Evolutionary conservation across 2,329 filamentous ascomycete genomes (phyloP), one percentile per base, ranked within the genome.

Genomic region (Aureobasidium pullulans): DNA sequence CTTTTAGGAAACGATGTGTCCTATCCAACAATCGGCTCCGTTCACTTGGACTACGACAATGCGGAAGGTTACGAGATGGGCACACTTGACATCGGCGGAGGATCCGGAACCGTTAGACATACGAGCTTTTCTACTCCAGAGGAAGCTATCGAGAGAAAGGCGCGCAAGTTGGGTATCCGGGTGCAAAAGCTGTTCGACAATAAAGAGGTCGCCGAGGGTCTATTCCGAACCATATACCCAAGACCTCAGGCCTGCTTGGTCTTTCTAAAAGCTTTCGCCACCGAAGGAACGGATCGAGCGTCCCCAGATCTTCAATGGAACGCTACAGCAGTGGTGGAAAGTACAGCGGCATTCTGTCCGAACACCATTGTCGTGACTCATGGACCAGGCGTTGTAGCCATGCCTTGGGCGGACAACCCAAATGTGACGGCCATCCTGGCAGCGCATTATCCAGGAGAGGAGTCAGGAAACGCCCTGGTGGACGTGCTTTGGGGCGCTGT

Each of bases 291-390:
- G 64, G 79, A 81, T 60, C 72, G 78, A 36, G 77, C 74, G 59
- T 73, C 78, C 62, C 69, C 79, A 13, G 72, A 78, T 40, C 72
- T 75, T 13, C 79, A 76, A 76, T 67, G 71, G 63, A 72, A 74
- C 32, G 59, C 53, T 23, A 59, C 61, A 15, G 62, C 47, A 1
- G 61, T 96, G 57, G 86, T 96, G 73, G 82, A 87, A 73, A 89
- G 86, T 48, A 89, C 95, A 11, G 84, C 89, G 0, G 79, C 84
- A 9, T 70, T 83, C 62, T 90, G 86, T 77, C 84, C 85, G 75
- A 95, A 96, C 79, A 95, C 90, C 11, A 87, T 96, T 62, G 88
- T 96, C 11, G 84, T 96, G 60, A 86, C 96, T 58, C 92, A 96
- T 76, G 89, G 88, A 1, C 82, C 85, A 1, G 90, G 90, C 0